These are phyloP conservation scores for Immersiella caudata DNA, from an alignment of 495 filamentous ascomycete genomes.

Conservation along the genomic window DNA sequence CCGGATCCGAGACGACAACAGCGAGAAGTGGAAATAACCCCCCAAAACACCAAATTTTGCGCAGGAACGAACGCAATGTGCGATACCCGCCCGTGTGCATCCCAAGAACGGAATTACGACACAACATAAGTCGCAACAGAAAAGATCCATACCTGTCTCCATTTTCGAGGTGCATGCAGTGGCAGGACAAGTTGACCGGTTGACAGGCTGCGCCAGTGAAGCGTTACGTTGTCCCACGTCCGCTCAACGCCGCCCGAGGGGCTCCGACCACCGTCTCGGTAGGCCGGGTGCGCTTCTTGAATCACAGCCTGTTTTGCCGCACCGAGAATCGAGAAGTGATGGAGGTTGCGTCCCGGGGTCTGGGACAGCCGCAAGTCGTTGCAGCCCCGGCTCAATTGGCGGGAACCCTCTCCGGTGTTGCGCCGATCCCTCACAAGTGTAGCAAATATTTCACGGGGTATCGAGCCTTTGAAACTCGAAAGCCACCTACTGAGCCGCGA, in stretches of 20 bases:
- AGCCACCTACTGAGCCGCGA: conserved; percentile 3
- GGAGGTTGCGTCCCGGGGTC: conserved; percentile 1
- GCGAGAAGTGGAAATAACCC: background rate
- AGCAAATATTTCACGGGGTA: conserved; percentile 22
- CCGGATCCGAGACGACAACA: background rate
- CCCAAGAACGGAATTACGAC: too few relatives aligned
- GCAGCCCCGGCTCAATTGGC: conserved; percentile 20
- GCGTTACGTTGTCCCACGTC: too few relatives aligned
- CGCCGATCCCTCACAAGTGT: conserved; percentile 36
- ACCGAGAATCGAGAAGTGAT: background rate
- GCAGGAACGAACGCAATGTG: too few relatives aligned
- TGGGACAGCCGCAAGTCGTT: conserved; percentile 5
- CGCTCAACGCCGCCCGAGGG: too few relatives aligned
- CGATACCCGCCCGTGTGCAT: too few relatives aligned
- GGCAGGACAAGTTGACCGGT: too few relatives aligned
- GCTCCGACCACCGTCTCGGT: too few relatives aligned
- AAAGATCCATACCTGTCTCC: too few relatives aligned
- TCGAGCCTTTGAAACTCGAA: conserved; percentile 13
- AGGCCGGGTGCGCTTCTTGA: conserved; percentile 10
- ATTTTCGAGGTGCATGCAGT: too few relatives aligned
- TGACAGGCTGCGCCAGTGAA: too few relatives aligned
- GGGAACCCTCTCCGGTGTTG: background rate
- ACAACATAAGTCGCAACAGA: too few relatives aligned
- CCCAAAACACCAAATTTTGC: background rate
- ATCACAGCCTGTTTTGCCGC: conserved; percentile 22